These are phyloP conservation scores for Aspergillus incahuasiensis DNA, from an alignment of 495 filamentous ascomycete species.

Conservation along the genomic window DNA sequence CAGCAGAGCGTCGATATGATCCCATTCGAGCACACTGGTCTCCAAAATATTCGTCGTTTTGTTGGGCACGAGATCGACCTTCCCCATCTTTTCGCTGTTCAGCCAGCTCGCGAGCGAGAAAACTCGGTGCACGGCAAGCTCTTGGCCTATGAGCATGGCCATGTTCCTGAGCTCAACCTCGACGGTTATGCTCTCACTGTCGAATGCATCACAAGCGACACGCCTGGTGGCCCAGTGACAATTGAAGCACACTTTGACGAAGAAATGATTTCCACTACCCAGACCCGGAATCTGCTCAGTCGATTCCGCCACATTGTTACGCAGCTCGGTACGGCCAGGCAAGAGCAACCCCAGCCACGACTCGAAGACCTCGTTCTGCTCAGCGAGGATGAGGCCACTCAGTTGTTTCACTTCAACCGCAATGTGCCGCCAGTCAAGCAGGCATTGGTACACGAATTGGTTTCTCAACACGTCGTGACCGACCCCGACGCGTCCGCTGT, in stretches of 20 bases:
- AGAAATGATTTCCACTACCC: background rate
- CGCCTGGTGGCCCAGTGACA: background rate
- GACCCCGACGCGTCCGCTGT: background rate
- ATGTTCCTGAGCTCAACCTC: constrained; percentile 10
- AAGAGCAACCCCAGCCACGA: background rate
- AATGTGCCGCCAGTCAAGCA: background rate
- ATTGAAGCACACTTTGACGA: constrained; percentile 9
- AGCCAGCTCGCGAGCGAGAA: background rate
- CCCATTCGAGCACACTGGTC: constrained; percentile 11
- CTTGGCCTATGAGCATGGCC: constrained; percentile 17
- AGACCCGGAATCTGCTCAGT: background rate
- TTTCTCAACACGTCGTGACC: background rate
- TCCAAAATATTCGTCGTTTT: constrained; percentile 10
- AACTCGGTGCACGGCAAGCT: background rate
- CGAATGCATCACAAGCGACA: constrained; percentile 18
- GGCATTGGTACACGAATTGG: constrained; percentile 1
- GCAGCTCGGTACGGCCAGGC: background rate
- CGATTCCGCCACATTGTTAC: constrained; percentile 15
- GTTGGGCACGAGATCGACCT: constrained; percentile 3
- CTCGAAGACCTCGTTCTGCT: constrained; percentile 1
- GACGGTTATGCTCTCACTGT: constrained; percentile 31
- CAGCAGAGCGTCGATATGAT: constrained; percentile 26
- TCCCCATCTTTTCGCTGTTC: constrained; percentile 6
- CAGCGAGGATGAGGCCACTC: constrained; percentile 5
- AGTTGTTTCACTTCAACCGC: constrained; percentile 11